phyloP scores from a whole-genome alignment of 257 asterid genomes.

The Solanum piurae region DNA sequence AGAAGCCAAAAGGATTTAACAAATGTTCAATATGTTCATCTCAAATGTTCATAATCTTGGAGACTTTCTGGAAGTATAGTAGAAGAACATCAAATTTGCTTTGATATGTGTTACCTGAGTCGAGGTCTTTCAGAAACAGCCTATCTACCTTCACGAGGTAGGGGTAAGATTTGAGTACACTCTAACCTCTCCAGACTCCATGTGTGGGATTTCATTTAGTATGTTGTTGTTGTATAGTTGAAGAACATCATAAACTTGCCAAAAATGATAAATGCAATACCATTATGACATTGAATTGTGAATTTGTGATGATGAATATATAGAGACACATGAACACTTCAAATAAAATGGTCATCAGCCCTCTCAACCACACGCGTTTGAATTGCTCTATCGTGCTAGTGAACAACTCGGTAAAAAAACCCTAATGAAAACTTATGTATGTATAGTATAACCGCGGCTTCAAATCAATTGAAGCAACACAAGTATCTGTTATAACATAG shows the following conservation, averaged over 20 bases:
- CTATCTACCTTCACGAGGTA: background rate
- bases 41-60: background rate
- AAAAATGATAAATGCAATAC: background rate
- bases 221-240: background rate
- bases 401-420: background rate
- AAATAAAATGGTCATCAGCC: background rate
- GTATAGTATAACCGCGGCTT: background rate
- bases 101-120: background rate
- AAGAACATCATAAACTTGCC: background rate
- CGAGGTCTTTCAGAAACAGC: fast-evolving
- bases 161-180: background rate
- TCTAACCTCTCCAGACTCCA: background rate
- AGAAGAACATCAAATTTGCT: background rate
- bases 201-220: background rate
- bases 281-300: background rate
- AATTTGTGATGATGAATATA: background rate
- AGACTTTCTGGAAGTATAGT: background rate
- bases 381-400: background rate
- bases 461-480: background rate
- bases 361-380: background rate
- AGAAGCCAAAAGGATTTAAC: background rate
- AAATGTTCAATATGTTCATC: background rate
- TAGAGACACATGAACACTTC: background rate
- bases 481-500: background rate
- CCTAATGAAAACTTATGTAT: background rate